Conservation (phyloP, 371 early-diverging fungal genomes). For the Batrachochytrium dendrobatidis region DNA sequence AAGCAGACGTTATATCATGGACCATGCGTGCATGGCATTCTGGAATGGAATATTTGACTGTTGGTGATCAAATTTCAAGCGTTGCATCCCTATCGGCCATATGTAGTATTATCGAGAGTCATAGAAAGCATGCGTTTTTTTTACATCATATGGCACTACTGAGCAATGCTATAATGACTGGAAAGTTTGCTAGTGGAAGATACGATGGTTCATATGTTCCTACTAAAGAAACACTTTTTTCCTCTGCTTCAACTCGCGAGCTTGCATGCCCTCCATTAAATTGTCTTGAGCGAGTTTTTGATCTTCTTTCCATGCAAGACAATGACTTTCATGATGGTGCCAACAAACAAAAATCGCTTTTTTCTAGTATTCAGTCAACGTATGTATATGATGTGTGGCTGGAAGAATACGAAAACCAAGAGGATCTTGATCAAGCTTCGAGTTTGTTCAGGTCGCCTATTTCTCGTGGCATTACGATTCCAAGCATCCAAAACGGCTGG, state of each 20-base stretch:
- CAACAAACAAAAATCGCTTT: neutral
- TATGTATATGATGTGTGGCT: conserved; percentile 41
- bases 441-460: too few relatives aligned
- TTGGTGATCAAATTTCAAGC: conserved; percentile 51
- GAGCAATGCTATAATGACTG: conserved; percentile 29
- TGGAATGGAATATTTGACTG: conserved; percentile 42
- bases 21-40: conserved; percentile 45
- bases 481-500: conserved; percentile 57
- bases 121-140: conserved; percentile 67
- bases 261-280: too few relatives aligned
- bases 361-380: neutral
- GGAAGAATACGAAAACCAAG: conserved; percentile 42
- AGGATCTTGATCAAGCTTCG: conserved; percentile 21
- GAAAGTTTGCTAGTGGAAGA: conserved; percentile 3
- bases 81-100: conserved; percentile 52
- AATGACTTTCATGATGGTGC: too few relatives aligned
- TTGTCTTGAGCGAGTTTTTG: conserved; percentile 58
- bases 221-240: neutral
- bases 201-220: conserved; percentile 1
- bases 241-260: too few relatives aligned
- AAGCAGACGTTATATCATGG: conserved; percentile 53
- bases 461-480: too few relatives aligned
- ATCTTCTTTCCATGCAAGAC: conserved; percentile 57
- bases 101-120: conserved; percentile 53
- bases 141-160: conserved; percentile 55